Percentiles rank a stretch among this genome's conserved stretches.
Evolutionary conservation across 192 early-diverging fungal genomes (phyloP).

Genomic region (Powellomyces hirtus): DNA sequence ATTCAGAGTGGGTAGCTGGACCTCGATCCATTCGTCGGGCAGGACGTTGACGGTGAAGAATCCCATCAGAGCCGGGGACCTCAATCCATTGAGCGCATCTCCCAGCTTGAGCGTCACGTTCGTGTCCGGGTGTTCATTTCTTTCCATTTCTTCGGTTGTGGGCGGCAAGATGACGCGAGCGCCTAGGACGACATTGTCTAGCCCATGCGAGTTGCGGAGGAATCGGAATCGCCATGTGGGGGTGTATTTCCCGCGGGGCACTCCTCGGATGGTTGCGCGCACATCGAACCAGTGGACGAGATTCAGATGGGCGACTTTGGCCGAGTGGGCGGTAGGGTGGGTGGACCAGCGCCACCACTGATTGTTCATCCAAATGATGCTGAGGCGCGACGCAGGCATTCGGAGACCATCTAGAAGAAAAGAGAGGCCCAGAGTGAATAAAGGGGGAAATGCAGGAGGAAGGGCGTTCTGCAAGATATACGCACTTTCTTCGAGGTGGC

Average conservation of each 20-base stretch:
- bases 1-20: conserved; percentile 8
- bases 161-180: background rate
- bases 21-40: background rate
- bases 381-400: background rate
- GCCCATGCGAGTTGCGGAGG: background rate
- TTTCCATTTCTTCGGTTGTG: background rate
- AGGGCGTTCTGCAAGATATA: background rate
- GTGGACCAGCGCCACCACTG: background rate
- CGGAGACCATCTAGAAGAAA: background rate
- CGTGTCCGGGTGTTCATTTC: background rate
- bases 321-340: background rate
- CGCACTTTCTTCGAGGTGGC: background rate
- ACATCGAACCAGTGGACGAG: conserved; percentile 24
- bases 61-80: background rate
- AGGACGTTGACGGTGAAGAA: background rate
- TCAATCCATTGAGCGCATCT: background rate
- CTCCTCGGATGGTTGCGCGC: conserved; percentile 1
- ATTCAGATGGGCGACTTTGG: background rate
- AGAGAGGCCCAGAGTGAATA: background rate
- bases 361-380: conserved; percentile 17
- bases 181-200: too few species aligned
- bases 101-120: background rate
- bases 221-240: conserved; percentile 21
- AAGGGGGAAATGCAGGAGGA: background rate
- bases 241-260: conserved; percentile 20